phyloP scores from a whole-genome alignment of 2,329 filamentous ascomycete species.

The Sarocladiaceae sp. region DNA sequence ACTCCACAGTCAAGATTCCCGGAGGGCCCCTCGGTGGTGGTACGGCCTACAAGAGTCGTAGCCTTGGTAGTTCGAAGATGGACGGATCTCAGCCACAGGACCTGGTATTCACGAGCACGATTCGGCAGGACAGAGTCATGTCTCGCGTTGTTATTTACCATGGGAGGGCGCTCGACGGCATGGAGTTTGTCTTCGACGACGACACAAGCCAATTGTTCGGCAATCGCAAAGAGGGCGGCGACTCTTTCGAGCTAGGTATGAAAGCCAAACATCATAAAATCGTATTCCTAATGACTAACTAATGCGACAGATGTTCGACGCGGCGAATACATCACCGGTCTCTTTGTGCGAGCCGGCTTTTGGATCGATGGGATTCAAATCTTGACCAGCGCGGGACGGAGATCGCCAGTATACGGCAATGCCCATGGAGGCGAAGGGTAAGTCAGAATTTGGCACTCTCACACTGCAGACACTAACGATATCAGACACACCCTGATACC shows the following conservation, averaged over 20 bases:
- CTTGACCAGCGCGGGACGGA: conserved; percentile 81
- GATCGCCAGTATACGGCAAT: conserved; percentile 83
- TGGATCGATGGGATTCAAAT: conserved; percentile 91
- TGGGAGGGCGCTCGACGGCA: conserved; percentile 71
- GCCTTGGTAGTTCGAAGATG: conserved; percentile 68
- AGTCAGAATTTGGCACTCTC: conserved; percentile 32
- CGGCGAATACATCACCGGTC: conserved; percentile 84
- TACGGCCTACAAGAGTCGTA: conserved; percentile 66
- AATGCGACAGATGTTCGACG: conserved; percentile 70
- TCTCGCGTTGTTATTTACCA: conserved; percentile 73
- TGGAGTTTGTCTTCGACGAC: conserved; percentile 94
- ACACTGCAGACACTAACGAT: not conserved
- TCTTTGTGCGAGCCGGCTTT: conserved; percentile 72
- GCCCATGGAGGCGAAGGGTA: conserved; percentile 75
- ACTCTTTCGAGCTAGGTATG: conserved; percentile 74
- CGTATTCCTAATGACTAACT: not conserved
- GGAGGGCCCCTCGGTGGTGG: conserved; percentile 49
- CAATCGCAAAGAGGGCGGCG: conserved; percentile 64
- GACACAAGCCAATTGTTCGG: conserved; percentile 81
- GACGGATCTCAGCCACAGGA: conserved; percentile 67
- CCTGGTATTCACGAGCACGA: conserved; percentile 67
- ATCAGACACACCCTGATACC: conserved; percentile 80
- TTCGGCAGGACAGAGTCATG: conserved; percentile 67
- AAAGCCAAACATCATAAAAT: too few relatives aligned
- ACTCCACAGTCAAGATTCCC: conserved; percentile 64